phyloP scores from a whole-genome alignment of 345 rosid genomes.

The Punica granatum region DNA sequence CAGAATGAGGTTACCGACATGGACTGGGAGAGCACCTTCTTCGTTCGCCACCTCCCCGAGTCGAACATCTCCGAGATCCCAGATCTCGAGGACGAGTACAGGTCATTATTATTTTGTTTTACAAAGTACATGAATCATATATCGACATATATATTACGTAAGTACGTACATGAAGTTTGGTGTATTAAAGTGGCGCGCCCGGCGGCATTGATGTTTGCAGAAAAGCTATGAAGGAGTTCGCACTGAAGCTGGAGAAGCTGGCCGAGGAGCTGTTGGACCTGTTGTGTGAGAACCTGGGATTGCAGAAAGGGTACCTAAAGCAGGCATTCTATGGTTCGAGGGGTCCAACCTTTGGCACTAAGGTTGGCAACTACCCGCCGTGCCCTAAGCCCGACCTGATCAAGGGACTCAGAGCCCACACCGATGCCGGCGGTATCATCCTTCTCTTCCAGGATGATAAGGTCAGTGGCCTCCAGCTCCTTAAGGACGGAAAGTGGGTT shows the following conservation, averaged over 20 bases:
- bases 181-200: no score
- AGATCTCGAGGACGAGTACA: constrained; percentile 68
- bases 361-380: constrained; percentile 96
- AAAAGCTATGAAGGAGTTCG: constrained; percentile 70
- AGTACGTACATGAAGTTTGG: no score
- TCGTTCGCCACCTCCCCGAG: constrained; percentile 59
- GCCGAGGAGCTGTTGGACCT: constrained; percentile 76
- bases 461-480: constrained; percentile 93
- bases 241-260: constrained; percentile 54
- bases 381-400: constrained; percentile 84
- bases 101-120: constrained; percentile 26
- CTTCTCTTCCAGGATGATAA: constrained; percentile 78
- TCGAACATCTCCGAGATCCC: constrained; percentile 60
- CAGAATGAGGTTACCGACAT: constrained; percentile 56
- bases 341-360: constrained; percentile 83
- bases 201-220: constrained; percentile 27
- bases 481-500: constrained; percentile 80
- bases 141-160: no score
- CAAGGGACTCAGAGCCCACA: constrained; percentile 91
- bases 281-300: constrained; percentile 78
- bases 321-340: constrained; percentile 54
- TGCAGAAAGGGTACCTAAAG: constrained; percentile 71
- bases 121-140: no score
- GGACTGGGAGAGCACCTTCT: constrained; percentile 95
- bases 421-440: constrained; percentile 98